These are phyloP conservation scores for Fusarium nematophilum DNA, from an alignment of 2,329 filamentous ascomycete genomes.

Conservation along the genomic window DNA sequence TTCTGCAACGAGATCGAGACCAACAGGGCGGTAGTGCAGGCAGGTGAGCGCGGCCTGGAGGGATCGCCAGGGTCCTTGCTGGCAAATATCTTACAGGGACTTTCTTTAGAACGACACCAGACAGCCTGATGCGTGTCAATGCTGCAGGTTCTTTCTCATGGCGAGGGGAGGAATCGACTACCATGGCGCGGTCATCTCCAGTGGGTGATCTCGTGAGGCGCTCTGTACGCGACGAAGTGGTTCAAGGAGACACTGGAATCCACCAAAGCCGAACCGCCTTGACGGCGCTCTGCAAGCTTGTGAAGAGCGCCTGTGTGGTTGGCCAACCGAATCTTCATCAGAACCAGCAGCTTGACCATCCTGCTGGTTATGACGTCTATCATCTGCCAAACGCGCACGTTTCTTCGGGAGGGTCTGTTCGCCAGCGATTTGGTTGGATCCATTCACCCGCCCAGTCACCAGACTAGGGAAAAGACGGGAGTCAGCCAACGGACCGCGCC, in stretches of 20 bases:
- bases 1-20: slow-evolving; percentile 34
- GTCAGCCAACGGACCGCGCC: slow-evolving; percentile 44
- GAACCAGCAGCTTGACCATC: slow-evolving; percentile 13
- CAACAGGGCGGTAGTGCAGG: slow-evolving; percentile 28
- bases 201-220: slow-evolving; percentile 10
- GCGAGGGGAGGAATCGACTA: slow-evolving; percentile 12
- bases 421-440: slow-evolving; percentile 37
- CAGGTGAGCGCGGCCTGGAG: slow-evolving; percentile 17
- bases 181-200: slow-evolving; percentile 8
- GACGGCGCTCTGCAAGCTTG: neutral
- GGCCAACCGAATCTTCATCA: slow-evolving; percentile 7
- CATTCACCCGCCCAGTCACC: slow-evolving; percentile 35
- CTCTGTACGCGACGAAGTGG: neutral
- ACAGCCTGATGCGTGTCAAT: slow-evolving; percentile 43
- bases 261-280: neutral
- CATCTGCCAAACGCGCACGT: slow-evolving; percentile 25
- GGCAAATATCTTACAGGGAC: slow-evolving; percentile 26
- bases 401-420: slow-evolving; percentile 15
- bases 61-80: slow-evolving; percentile 43
- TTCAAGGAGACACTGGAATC: neutral
- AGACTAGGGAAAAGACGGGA: slow-evolving; percentile 46
- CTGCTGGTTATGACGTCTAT: slow-evolving; percentile 27
- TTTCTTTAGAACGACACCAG: slow-evolving; percentile 27
- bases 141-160: slow-evolving; percentile 36
- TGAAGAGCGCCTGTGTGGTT: slow-evolving; percentile 7